phyloP scores from a whole-genome alignment of 176 grass and related monocot species.

The Oryza longistaminata region DNA sequence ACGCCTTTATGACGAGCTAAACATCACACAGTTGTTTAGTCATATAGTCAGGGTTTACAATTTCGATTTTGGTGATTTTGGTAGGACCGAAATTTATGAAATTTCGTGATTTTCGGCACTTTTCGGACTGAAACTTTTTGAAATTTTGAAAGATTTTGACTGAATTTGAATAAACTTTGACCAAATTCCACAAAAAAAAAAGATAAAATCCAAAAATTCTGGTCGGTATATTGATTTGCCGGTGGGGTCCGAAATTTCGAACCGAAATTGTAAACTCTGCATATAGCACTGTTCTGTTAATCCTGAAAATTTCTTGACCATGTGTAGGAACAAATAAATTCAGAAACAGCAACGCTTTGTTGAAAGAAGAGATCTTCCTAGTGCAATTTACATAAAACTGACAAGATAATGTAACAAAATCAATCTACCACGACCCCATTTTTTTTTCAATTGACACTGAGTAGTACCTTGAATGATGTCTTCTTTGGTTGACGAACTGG shows the following conservation, averaged over 20 bases:
- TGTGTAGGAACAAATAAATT: not conserved
- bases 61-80: no score
- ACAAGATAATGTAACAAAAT: not conserved
- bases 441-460: not conserved
- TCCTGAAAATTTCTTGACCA: not conserved
- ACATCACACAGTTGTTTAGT: not conserved
- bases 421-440: not conserved
- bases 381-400: not conserved
- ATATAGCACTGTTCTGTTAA: not conserved
- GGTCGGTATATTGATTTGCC: no score
- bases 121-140: no score
- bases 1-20: not conserved
- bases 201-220: no score
- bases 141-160: no score
- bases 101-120: no score
- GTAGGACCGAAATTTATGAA: no score
- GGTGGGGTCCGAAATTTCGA: no score
- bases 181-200: no score
- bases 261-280: no score
- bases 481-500: slow-evolving; percentile 8
- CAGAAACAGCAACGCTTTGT: not conserved
- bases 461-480: slow-evolving; percentile 52
- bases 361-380: not conserved
- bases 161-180: no score
- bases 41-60: not conserved